phyloP scores from a whole-genome alignment of 164 flowering plant species.

The Akebia trifoliata region DNA sequence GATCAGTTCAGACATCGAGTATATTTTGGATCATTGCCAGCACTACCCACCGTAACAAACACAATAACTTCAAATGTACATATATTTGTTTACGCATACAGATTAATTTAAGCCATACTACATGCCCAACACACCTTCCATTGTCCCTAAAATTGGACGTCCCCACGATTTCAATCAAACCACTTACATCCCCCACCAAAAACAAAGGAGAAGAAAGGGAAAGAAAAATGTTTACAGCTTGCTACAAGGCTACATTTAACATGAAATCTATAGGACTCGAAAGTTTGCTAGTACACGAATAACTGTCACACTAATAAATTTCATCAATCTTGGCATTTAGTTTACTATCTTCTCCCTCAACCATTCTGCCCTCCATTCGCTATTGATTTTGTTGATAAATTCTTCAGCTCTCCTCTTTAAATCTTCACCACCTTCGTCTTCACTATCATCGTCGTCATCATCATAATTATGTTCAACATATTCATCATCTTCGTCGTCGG shows the following conservation, averaged over 20 bases:
- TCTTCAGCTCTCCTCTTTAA: slow-evolving; percentile 30
- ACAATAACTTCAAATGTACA: too few relatives aligned
- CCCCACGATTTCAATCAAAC: slow-evolving; percentile 1
- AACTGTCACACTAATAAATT: not conserved
- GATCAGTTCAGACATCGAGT: too few relatives aligned
- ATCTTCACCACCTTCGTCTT: slow-evolving; percentile 9
- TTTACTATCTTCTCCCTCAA: slow-evolving; percentile 16
- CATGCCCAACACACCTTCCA: too few relatives aligned
- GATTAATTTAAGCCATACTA: too few relatives aligned
- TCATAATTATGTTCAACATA: not conserved
- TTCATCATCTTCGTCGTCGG: slow-evolving; percentile 12
- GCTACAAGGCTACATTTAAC: not conserved
- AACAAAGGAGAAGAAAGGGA: not conserved
- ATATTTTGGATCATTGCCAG: too few relatives aligned
- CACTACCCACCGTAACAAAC: too few relatives aligned
- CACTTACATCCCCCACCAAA: slow-evolving; percentile 6
- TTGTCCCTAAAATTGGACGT: slow-evolving; percentile 11
- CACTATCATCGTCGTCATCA: not conserved
- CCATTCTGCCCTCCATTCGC: slow-evolving; percentile 35
- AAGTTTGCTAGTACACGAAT: not conserved
- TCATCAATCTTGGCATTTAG: not conserved
- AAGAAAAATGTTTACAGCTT: not conserved
- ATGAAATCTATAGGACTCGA: not conserved
- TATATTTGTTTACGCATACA: too few relatives aligned
- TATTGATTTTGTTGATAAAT: slow-evolving; percentile 29